Evolutionary conservation across 1,139 yeast genomes (phyloP).

Genomic region (Meyerozyma smithsonii): DNA sequence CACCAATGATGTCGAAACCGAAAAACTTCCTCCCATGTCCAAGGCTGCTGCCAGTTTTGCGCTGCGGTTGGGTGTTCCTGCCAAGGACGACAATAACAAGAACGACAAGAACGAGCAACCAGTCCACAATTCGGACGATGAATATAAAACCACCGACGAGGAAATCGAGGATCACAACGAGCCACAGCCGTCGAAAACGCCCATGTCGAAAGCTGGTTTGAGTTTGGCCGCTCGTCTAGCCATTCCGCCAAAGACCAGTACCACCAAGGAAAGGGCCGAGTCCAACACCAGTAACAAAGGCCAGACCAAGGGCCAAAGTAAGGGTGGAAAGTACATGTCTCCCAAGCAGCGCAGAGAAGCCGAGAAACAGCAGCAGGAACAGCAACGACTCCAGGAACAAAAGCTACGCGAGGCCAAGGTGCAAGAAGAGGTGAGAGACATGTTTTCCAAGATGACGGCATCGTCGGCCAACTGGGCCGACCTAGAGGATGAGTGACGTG

Average conservation of each 20-base stretch:
- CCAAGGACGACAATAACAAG: conserved; percentile 4
- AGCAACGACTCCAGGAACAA: conserved; percentile 11
- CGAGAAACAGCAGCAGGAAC: conserved; percentile 8
- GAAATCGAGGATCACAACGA: conserved; percentile 7
- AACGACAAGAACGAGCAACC: conserved; percentile 3
- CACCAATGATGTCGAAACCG: conserved; percentile 8
- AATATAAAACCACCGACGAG: conserved; percentile 7
- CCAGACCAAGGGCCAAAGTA: background rate
- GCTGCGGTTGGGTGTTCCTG: conserved; percentile 17
- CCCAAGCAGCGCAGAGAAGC: conserved; percentile 13
- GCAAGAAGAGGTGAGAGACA: conserved; percentile 24
- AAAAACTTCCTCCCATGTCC: conserved; percentile 19
- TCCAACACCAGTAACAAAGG: conserved; percentile 1
- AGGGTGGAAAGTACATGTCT: conserved; percentile 11
- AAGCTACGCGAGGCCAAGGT: conserved; percentile 17
- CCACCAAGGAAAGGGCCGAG: conserved; percentile 7
- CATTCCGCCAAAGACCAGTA: conserved; percentile 8
- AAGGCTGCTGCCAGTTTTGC: conserved; percentile 26
- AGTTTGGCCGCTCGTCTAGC: conserved; percentile 22
- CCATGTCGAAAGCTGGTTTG: conserved; percentile 11
- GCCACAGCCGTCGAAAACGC: conserved; percentile 6
- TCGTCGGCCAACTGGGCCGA: conserved; percentile 34
- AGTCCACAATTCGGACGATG: conserved; percentile 5
- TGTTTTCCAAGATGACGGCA: conserved; percentile 28
- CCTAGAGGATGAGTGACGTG: conserved; percentile 14